Conservation (phyloP, 805 yeast genomes). For the Teunomyces panamensis region DNA sequence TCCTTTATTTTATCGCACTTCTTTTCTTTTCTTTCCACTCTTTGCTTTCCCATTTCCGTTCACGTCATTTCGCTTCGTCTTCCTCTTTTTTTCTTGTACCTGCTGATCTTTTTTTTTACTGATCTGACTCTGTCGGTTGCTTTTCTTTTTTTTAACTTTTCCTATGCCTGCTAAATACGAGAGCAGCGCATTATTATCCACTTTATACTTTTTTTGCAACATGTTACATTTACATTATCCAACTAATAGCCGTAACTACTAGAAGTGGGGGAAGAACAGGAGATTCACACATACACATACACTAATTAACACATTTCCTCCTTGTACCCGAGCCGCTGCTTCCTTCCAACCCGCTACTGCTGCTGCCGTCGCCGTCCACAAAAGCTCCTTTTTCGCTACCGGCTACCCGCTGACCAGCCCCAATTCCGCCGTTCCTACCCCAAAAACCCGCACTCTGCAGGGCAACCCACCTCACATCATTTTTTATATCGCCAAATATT, state of each 20-base stretch:
- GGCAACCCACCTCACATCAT: background rate
- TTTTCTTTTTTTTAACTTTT: background rate
- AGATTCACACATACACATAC: too few species aligned
- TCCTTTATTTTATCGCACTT: too few species aligned
- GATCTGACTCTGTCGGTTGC: background rate
- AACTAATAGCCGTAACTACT: too few species aligned
- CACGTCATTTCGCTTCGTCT: too few species aligned
- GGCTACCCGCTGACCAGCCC: background rate
- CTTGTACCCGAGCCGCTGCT: background rate
- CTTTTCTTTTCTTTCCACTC: too few species aligned
- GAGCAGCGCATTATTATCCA: background rate
- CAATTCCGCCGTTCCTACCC: too few species aligned
- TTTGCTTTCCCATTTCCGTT: too few species aligned
- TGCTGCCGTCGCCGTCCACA: background rate
- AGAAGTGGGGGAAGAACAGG: too few species aligned
- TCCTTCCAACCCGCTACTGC: background rate
- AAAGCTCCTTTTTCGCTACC: background rate
- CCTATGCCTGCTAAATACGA: background rate
- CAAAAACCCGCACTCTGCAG: background rate
- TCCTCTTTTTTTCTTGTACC: too few species aligned
- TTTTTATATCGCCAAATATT: background rate
- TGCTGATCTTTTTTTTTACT: too few species aligned
- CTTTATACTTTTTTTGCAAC: background rate
- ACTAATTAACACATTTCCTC: background rate
- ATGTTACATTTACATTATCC: background rate